Conservation (phyloP, 2,329 filamentous ascomycete genomes). For the Colletotrichum filicis region DNA sequence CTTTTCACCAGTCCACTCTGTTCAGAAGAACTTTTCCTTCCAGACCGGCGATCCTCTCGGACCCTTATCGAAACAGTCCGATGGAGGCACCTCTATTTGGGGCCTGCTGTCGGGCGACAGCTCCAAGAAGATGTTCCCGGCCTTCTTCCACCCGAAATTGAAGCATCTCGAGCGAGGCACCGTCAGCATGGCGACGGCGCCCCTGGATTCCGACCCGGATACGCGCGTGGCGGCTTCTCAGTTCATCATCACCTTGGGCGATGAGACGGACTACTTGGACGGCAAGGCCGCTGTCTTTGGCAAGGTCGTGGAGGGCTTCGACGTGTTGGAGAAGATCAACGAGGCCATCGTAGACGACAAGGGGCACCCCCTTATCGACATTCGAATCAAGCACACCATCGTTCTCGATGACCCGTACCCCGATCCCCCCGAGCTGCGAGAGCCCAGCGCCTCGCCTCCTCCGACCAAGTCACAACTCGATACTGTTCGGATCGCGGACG, state of each 20-base stretch:
- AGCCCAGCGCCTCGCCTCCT: slow-evolving; percentile 82
- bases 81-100: slow-evolving; percentile 96
- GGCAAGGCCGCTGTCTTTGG: slow-evolving; percentile 96
- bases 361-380: slow-evolving; percentile 90
- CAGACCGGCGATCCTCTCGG: slow-evolving; percentile 96
- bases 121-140: slow-evolving; percentile 80
- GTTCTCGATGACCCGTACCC: slow-evolving; percentile 92
- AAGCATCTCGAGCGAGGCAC: slow-evolving; percentile 92
- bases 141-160: slow-evolving; percentile 86
- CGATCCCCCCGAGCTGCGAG: slow-evolving; percentile 80
- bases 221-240: slow-evolving; percentile 87
- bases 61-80: slow-evolving; percentile 83
- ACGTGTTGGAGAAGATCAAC: slow-evolving; percentile 94
- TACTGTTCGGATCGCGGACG: slow-evolving; percentile 90
- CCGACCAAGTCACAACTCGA: slow-evolving; percentile 88
- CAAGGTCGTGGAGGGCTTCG: slow-evolving; percentile 95
- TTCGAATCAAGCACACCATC: slow-evolving; percentile 92
- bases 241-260: slow-evolving; percentile 91
- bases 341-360: slow-evolving; percentile 86
- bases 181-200: slow-evolving; percentile 96
- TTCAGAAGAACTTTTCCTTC: slow-evolving; percentile 96
- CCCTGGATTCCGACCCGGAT: slow-evolving; percentile 80
- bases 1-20: slow-evolving; percentile 89
- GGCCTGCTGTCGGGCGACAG: slow-evolving; percentile 76
- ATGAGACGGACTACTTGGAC: slow-evolving; percentile 90